These are phyloP conservation scores for Theobroma cacao DNA, from an alignment of 345 rosid genomes.

Conservation along the genomic window DNA sequence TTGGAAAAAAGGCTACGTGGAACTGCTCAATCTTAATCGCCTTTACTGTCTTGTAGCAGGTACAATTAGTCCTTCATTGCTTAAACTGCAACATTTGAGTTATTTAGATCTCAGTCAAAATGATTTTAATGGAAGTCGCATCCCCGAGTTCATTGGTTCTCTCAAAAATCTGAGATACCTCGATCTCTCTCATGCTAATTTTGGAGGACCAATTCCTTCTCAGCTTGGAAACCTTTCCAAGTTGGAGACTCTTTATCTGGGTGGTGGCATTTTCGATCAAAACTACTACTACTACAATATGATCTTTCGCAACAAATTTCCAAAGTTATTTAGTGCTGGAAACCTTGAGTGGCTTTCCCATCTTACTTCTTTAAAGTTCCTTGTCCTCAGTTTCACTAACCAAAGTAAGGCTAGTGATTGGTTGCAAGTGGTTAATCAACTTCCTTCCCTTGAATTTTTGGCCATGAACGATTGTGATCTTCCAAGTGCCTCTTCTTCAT, in stretches of 20 bases:
- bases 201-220: constrained; percentile 35
- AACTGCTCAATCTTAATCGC: neutral
- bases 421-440: constrained; percentile 5
- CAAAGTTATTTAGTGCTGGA: constrained; percentile 6
- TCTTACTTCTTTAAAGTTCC: constrained; percentile 9
- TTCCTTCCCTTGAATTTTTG: too few relatives aligned
- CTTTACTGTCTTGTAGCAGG: constrained; percentile 21
- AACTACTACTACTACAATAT: too few relatives aligned
- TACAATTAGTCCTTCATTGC: constrained; percentile 34
- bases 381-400: neutral
- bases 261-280: neutral
- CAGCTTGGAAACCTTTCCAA: constrained; percentile 39
- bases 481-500: too few relatives aligned
- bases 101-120: constrained; percentile 43
- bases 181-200: constrained; percentile 31
- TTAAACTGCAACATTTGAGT: constrained; percentile 31
- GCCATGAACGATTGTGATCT: too few relatives aligned
- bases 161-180: constrained; percentile 31
- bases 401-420: constrained; percentile 16
- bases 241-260: constrained; percentile 38
- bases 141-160: constrained; percentile 36
- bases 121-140: constrained; percentile 24
- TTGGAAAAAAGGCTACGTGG: neutral
- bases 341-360: constrained; percentile 32
- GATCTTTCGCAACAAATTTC: too few relatives aligned